Evolutionary conservation across 352 stramenopile genomes (phyloP), one percentile per base, ranked within the genome.

Genomic region (Peronospora destructor): DNA sequence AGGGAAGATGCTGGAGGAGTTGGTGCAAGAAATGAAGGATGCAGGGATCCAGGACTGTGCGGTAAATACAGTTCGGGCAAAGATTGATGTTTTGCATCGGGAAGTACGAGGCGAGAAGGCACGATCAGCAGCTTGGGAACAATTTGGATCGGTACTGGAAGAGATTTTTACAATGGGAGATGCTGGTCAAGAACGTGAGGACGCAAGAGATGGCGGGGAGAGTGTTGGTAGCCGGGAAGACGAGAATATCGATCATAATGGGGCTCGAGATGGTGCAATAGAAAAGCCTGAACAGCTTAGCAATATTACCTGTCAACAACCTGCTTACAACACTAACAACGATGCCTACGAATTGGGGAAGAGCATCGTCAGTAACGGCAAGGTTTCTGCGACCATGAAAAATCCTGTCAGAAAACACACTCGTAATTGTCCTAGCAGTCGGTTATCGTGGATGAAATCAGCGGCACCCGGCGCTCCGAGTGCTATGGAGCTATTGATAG

Each of bases 131-230:
- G 57, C 57, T 14, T 66, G 50, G 35, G 57, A 66, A 19, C 57
- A 66, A 23, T 66, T 66, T 19, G 57, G 57, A 3, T 53, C 57
- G 4, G 57, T 66, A 9, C 52, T 66, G 0, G 57, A 66, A 41
- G 57, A 66, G 33, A 66, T 66, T 40, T 66, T 61, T 25, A 66
- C 57, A 10, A 23, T 66, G n/a, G 57, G 57, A 12, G 57, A 66
- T 29, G 57, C 52, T 0, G 39, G 34, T 7, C 49, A 64, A 21
- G 54, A 58, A 13, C 19, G 45, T 7, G 56, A 64, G 3, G 25
- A 52, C 7, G 16, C 1, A 26, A 35, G 13, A 41, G 14, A 46
- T 29, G 42, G 11, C 4, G 38, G 9, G 14, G 42, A 34, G n/a
- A 34, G 32, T 33, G 29, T 19, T 43, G 19, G 25, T 17, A 49